Percentiles rank a stretch among this genome's conserved stretches.
These are phyloP conservation scores for Populus hybrid DNA, from an alignment of 441 rosid species.

Conservation along the genomic window DNA sequence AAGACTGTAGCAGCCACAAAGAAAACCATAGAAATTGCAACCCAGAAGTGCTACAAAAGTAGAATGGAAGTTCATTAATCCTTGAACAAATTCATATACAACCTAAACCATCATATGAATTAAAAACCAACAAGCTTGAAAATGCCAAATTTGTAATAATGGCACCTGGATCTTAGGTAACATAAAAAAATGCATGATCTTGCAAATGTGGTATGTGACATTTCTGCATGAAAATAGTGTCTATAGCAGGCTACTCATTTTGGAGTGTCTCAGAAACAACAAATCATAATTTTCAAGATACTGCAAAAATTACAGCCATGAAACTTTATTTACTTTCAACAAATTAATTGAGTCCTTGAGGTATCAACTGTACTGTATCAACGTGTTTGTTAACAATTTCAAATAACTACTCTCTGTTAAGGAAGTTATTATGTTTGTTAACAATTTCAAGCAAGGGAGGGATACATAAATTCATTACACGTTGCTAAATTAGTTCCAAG, in stretches of 20 bases:
- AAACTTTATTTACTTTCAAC: neutral
- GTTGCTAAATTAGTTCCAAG: neutral
- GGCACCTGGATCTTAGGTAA: no score
- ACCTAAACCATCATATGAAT: neutral
- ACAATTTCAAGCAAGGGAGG: neutral
- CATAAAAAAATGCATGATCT: neutral
- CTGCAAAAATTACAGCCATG: no score
- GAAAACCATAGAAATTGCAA: slow-evolving; percentile 97
- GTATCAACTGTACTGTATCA: neutral
- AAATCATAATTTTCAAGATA: neutral
- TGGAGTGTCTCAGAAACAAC: neutral
- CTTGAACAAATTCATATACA: neutral
- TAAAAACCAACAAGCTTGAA: neutral
- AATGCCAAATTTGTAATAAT: neutral
- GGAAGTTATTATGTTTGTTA: neutral
- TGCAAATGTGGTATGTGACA: neutral
- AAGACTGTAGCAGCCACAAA: slow-evolving; percentile 88
- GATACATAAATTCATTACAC: neutral
- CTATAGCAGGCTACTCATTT: neutral
- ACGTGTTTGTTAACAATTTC: neutral
- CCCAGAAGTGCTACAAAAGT: slow-evolving; percentile 85
- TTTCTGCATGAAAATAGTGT: slow-evolving; percentile 1
- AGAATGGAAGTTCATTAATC: neutral
- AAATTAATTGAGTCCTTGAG: neutral
- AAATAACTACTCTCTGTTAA: neutral